These are phyloP conservation scores for Xylaria multiplex DNA, from an alignment of 2,329 filamentous ascomycete species.

Conservation along the genomic window DNA sequence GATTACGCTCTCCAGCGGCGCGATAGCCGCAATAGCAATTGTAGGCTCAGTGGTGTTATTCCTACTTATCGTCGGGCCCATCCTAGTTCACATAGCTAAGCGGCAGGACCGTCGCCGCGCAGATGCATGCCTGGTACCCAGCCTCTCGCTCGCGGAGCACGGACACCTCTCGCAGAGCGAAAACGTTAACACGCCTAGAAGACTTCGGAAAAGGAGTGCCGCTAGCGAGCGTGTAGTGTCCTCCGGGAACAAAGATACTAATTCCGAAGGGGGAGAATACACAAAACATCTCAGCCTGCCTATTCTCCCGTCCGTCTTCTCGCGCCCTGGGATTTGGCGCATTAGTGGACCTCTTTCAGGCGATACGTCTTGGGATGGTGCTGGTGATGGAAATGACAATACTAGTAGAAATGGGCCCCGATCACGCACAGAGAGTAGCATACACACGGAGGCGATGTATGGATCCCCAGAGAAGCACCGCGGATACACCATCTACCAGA, in stretches of 20 bases:
- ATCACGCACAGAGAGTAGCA: not conserved
- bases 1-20: constrained; percentile 46
- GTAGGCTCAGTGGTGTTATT: constrained; percentile 60
- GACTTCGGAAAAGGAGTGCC: constrained; percentile 44
- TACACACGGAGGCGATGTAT: not conserved
- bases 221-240: constrained; percentile 27
- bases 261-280: not conserved
- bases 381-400: constrained; percentile 17
- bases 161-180: constrained; percentile 20
- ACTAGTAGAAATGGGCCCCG: not conserved
- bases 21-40: constrained; percentile 58
- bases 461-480: constrained; percentile 44
- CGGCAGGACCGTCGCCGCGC: constrained; percentile 43
- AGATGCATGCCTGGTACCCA: constrained; percentile 19
- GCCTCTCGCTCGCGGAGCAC: constrained; percentile 25
- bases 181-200: constrained; percentile 23
- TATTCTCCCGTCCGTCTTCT: constrained; percentile 41
- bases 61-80: constrained; percentile 54
- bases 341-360: constrained; percentile 14
- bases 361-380: constrained; percentile 9
- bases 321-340: constrained; percentile 37
- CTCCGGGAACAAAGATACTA: constrained; percentile 17
- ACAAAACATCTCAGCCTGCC: constrained; percentile 39
- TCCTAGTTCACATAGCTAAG: constrained; percentile 55
- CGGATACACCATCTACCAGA: constrained; percentile 43